Conservation (phyloP, 2,329 filamentous ascomycete species). For the Escovopsis weberi region DNA sequence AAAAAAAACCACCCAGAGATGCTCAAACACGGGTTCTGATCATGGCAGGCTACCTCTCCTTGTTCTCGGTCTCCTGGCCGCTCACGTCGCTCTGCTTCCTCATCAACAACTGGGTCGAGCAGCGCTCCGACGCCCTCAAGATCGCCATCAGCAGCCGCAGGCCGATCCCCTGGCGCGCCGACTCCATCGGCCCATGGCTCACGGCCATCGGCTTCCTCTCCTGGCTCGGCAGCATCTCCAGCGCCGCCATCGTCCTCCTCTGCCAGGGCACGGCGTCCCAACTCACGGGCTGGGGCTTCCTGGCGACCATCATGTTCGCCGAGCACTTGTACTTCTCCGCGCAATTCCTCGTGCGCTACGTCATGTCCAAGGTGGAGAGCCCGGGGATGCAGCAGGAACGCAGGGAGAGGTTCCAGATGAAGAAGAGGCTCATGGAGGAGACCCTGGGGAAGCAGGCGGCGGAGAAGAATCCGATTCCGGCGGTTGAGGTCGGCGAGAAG, state of each 20-base stretch:
- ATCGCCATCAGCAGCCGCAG: constrained; percentile 81
- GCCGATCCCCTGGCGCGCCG: constrained; percentile 76
- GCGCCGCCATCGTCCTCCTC: constrained; percentile 76
- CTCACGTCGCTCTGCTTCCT: constrained; percentile 81
- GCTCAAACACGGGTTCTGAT: constrained; percentile 2
- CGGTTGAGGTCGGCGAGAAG: constrained; percentile 38
- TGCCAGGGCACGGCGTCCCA: constrained; percentile 59
- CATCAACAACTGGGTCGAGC: constrained; percentile 90
- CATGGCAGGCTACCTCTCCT: constrained; percentile 59
- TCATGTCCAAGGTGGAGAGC: constrained; percentile 68
- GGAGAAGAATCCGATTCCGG: constrained; percentile 30
- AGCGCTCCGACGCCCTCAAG: constrained; percentile 87
- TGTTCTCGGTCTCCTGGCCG: constrained; percentile 92
- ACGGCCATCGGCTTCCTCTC: constrained; percentile 76
- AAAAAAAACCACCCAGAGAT: not conserved
- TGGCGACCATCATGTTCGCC: constrained; percentile 69
- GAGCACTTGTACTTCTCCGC: constrained; percentile 83
- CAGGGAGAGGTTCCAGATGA: constrained; percentile 63
- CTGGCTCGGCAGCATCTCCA: constrained; percentile 84
- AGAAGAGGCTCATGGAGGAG: constrained; percentile 66
- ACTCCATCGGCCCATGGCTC: constrained; percentile 90
- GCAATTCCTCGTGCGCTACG: constrained; percentile 55
- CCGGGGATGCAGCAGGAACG: constrained; percentile 77
- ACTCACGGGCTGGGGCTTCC: constrained; percentile 65
- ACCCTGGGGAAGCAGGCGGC: constrained; percentile 45